A percentile compares a stretch with the other conserved stretches of the same genome.
These are phyloP conservation scores for Blastomyces silverae DNA, from an alignment of 2,329 filamentous ascomycete genomes.

Conservation along the genomic window DNA sequence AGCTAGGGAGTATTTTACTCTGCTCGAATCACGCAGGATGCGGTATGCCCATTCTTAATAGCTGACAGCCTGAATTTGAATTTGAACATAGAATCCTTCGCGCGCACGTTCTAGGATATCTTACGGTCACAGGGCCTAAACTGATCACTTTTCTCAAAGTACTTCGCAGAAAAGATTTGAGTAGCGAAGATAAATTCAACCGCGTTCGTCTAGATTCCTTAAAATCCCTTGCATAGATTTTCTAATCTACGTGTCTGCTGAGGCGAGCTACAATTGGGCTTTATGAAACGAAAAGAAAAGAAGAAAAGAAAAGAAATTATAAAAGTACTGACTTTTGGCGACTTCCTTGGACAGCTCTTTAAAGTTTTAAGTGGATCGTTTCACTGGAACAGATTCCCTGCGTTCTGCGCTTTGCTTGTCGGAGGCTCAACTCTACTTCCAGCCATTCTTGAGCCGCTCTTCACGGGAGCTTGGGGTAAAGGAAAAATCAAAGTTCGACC, in stretches of 20 bases:
- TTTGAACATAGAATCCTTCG: slow-evolving; percentile 33
- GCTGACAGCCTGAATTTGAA: neutral
- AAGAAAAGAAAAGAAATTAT: neutral
- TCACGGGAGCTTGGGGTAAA: slow-evolving; percentile 9
- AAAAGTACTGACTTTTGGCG: slow-evolving; percentile 21
- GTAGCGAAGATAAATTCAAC: slow-evolving; percentile 30
- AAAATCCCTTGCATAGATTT: slow-evolving; percentile 1
- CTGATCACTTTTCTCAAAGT: slow-evolving; percentile 37
- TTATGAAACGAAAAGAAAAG: neutral
- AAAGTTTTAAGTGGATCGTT: slow-evolving; percentile 37
- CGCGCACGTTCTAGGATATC: slow-evolving; percentile 46
- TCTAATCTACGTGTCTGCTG: slow-evolving; percentile 6
- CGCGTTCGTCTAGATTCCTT: slow-evolving; percentile 30
- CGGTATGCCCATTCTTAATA: neutral
- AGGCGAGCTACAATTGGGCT: slow-evolving; percentile 14
- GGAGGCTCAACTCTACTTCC: slow-evolving; percentile 48
- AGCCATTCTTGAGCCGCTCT: slow-evolving; percentile 19
- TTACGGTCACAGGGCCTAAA: slow-evolving; percentile 44
- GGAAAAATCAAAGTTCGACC: slow-evolving; percentile 7
- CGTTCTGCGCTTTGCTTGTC: slow-evolving; percentile 48
- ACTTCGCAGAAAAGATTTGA: slow-evolving; percentile 31
- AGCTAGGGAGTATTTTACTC: neutral
- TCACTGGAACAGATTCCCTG: slow-evolving; percentile 45
- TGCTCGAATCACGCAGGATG: neutral
- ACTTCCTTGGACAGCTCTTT: slow-evolving; percentile 30